Evolutionary conservation across 2,329 filamentous ascomycete species (phyloP), one percentile per base, ranked within the genome.

Genomic region (Sporothrix phasma): DNA sequence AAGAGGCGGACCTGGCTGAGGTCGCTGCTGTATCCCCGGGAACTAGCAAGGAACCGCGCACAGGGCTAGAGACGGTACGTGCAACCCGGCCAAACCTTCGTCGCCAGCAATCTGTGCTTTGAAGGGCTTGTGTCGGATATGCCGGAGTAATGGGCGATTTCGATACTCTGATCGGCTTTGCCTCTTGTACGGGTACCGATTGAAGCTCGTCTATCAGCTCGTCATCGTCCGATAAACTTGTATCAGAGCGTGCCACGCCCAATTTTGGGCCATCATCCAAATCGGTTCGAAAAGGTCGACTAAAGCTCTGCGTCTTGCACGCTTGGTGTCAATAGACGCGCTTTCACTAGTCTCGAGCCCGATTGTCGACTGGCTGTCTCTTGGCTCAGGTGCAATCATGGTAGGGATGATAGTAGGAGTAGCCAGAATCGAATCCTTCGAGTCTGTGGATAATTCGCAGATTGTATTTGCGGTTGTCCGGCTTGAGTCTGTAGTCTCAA

Each of bases 131-230:
- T 67, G 46, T 70, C 0, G 81, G 77, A 67, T 83, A 84, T 62
- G 86, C 81, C 0, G 88, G 83, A 15, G 84, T 87, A 47, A 88
- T 84, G n/a, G 92, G 90, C n/a, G 91, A 91, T 73, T 92, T 92
- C 24, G 88, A 86, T 8, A 94, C 86, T 1, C 83, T 82, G 67
- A 95, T 84, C 2, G 90, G 88, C 72, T 87, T 88, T n/a, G 91
- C 91, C 76, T 96, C 85, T 72, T 94, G 83, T 19, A 96, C 78
- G 2, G 88, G 92, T 31, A 91, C 92, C 63, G 85, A 88, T 70
- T 90, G 88, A 63, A 96, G 77, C 75, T 96, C 92, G 64, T 95
- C 89, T 83, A 95, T 88, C 67, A 92, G 83, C 17, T 85, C 88
- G 71, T 94, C 90, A 73, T 93, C 89, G n/a, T 88, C 87, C 29